These are phyloP conservation scores for Dillenia suffruticosa DNA, from an alignment of 164 flowering plant genomes.

Conservation along the genomic window DNA sequence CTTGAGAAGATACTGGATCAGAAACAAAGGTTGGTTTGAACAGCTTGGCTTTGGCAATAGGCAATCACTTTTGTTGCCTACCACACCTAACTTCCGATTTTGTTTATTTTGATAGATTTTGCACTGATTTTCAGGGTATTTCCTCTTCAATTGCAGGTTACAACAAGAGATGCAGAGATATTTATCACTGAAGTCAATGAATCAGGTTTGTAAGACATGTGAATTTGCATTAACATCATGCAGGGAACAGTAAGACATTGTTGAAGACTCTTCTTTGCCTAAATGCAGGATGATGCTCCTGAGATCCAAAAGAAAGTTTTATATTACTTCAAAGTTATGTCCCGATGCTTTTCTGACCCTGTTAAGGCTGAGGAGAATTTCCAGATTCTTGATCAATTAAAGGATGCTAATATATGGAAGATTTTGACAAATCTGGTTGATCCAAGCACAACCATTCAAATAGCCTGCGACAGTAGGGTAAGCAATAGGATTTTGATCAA, in stretches of 20 bases:
- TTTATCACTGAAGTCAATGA: slow-evolving; percentile 67
- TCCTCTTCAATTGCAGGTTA: slow-evolving; percentile 69
- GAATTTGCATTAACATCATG: slow-evolving; percentile 3
- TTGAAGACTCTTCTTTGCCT: slow-evolving; percentile 2
- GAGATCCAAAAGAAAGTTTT: slow-evolving; percentile 70
- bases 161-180: slow-evolving; percentile 95
- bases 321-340: slow-evolving; percentile 71
- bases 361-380: slow-evolving; percentile 81
- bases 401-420: slow-evolving; percentile 89
- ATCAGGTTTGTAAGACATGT: slow-evolving; percentile 52
- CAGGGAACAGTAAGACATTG: no score
- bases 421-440: slow-evolving; percentile 62
- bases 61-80: slow-evolving; percentile 6
- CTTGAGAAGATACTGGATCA: slow-evolving; percentile 89
- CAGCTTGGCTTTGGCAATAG: slow-evolving; percentile 18
- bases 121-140: slow-evolving; percentile 38
- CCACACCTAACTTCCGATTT: slow-evolving; percentile 8
- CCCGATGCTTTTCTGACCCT: slow-evolving; percentile 81
- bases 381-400: slow-evolving; percentile 77
- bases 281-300: slow-evolving; percentile 70
- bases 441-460: slow-evolving; percentile 52
- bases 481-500: neutral
- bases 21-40: slow-evolving; percentile 71
- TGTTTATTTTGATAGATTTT: slow-evolving; percentile 27
- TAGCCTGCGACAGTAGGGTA: slow-evolving; percentile 62